Evolutionary conservation across 225 moss, liverwort and hornwort genomes (phyloP).

Genomic region (Climacium dendroides): DNA sequence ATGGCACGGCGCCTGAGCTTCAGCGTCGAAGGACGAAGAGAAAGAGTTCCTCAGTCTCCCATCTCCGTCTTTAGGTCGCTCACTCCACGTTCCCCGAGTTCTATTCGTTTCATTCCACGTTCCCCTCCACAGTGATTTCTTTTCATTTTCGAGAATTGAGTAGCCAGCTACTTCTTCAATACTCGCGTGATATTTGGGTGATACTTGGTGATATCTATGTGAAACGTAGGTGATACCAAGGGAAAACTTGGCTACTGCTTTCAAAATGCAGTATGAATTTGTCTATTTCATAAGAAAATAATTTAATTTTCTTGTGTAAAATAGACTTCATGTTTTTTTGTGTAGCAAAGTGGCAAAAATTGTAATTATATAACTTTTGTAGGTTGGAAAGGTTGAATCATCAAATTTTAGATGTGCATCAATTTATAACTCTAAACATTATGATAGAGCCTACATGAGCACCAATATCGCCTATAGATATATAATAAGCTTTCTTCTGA

Average conservation of each 20-base stretch:
- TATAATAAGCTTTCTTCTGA: not conserved
- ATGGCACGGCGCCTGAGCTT: not conserved
- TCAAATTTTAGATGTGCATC: not conserved
- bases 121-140: not conserved
- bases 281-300: not conserved
- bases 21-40: not conserved
- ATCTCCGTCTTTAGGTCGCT: not conserved
- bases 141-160: not conserved
- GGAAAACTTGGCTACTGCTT: not conserved
- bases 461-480: not conserved
- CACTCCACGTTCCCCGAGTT: not conserved
- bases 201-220: not conserved
- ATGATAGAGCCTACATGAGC: not conserved
- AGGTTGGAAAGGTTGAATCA: not conserved
- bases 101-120: not conserved
- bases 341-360: not conserved
- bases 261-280: rapidly evolving
- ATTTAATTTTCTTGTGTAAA: not conserved
- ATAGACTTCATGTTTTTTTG: rapidly evolving
- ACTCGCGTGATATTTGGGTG: not conserved
- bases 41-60: not conserved
- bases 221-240: not conserved
- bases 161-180: no score
- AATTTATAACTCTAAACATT: not conserved
- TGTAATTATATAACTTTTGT: rapidly evolving